Base-by-base conservation (phyloP, 345 rosid species). In the Pistacia integerrima region DNA sequence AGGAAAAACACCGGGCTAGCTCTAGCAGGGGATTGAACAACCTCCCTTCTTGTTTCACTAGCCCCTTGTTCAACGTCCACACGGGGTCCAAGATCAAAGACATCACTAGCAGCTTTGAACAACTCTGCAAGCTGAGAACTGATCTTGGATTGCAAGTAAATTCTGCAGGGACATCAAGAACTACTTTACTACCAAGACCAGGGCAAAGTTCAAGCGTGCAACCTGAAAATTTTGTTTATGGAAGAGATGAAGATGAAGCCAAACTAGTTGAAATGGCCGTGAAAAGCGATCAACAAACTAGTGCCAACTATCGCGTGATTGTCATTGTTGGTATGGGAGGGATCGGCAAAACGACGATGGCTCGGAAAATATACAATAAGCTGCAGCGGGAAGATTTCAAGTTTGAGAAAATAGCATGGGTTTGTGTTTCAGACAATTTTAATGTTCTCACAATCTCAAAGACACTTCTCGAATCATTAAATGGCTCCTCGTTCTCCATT, bases 301-400 rank as follows among this genome's bases (percentile, higher is more conserved):
- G 8, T 38, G 18, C 1, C 1, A 58, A 22, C 8, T 38, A n/a
- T 22, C 59, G 14, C 12, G 61, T 55, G 3, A 55, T 70, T 33
- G 16, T 30, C 33, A 70, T 70, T 6, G 33, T 70, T 0, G 74
- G 48, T 1, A 70, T 70, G 64, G 63, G 62, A 36, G 74, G 74
- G 8, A 4, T 70, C 0, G 63, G 74, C 18, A 70, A 56, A 35
- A 55, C 74, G n/a, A 56, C 74, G n/a, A 25, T 55, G 38, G 74
- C 74, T 35, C 30, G 48, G 4, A 17, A 33, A 6, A 17, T 70
- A 3, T 56, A 36, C 61, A 56, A 70, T 20, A 35, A 56, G 48
- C 35, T 35, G 74, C 2, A 8, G 0, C 3, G 11, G 10, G 30
- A 56, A 20, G 64, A 36, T 10, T 70, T 56, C 30, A 17, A 65